phyloP scores from a whole-genome alignment of 225 moss, liverwort and hornwort genomes.

The Rhytidiadelphus loreus region DNA sequence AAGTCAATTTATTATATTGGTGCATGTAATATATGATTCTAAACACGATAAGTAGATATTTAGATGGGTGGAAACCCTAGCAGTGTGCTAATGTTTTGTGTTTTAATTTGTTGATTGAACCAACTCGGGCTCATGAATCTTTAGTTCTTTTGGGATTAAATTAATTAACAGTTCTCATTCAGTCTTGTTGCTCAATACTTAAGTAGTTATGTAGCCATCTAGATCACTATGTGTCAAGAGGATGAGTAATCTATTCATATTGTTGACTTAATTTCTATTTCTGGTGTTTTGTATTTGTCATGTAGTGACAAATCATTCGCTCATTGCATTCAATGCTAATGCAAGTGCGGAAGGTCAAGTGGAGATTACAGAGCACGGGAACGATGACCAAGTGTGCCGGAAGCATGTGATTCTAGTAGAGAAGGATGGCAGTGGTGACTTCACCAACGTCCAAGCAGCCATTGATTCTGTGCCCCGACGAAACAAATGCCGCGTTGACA shows the following conservation, averaged over 20 bases:
- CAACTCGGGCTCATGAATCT: not conserved
- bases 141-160: accelerated
- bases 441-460: conserved; percentile 33
- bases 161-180: no score
- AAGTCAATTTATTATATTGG: no score
- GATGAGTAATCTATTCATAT: not conserved
- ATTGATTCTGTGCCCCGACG: conserved; percentile 14
- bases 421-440: conserved; percentile 36
- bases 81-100: not conserved
- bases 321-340: accelerated
- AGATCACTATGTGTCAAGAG: no score
- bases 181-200: no score
- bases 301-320: not conserved
- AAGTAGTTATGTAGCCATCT: no score
- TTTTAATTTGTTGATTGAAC: not conserved
- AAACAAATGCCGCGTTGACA: conserved; percentile 25
- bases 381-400: not conserved
- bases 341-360: accelerated
- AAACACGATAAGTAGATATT: not conserved
- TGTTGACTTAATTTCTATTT: not conserved
- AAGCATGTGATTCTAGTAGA: not conserved
- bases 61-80: not conserved
- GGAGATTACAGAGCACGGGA: no score
- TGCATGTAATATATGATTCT: not conserved
- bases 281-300: not conserved